Evolutionary conservation across 2,329 filamentous ascomycete genomes (phyloP), one percentile per base, ranked within the genome.

Genomic region (Verticillium isaacii): DNA sequence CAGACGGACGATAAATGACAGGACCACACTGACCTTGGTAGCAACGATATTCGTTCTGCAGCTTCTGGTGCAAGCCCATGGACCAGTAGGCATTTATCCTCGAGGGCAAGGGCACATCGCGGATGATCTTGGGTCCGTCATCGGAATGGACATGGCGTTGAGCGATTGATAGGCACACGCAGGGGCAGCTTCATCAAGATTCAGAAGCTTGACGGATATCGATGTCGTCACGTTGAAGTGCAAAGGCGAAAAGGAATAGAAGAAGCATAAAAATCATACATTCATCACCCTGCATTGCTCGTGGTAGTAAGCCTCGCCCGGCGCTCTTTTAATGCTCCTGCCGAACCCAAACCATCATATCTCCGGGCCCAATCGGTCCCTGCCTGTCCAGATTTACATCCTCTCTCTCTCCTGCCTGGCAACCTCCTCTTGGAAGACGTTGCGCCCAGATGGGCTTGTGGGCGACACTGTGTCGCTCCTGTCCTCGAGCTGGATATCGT

Each of bases 351-450:
- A 5, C 19, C n/a, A 11, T 7, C 6, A n/a, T 41, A 5, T 17
- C 37, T 2, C 17, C 4, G 11, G 45, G 19, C 45, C 3, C 19
- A 11, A 3, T 52, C n/a, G 9, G 19, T 25, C n/a, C n/a, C n/a
- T 7, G 7, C 41, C n/a, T 11, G 9, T 25, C 19, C 19, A 2
- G 23, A 25, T 12, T 14, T 52, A 52, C 8, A 52, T 25, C 58
- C 58, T 59, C 62, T 66, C 66, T 32, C 66, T 60, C 58, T 72
- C 70, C 67, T 77, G 74, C 61, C 74, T 67, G 65, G 67, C 66
- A 34, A 77, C 62, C 67, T 77, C 74, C 61, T 75, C 73, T 50
- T 73, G 68, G 62, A 77, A 77, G n/a, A 75, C 69, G 37, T 76
- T 76, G 32, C 61, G 61, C 45, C 69, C 69, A 9, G 25, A 19